Base-by-base conservation (phyloP, 345 rosid genomes). In the Pistacia atlantica region DNA sequence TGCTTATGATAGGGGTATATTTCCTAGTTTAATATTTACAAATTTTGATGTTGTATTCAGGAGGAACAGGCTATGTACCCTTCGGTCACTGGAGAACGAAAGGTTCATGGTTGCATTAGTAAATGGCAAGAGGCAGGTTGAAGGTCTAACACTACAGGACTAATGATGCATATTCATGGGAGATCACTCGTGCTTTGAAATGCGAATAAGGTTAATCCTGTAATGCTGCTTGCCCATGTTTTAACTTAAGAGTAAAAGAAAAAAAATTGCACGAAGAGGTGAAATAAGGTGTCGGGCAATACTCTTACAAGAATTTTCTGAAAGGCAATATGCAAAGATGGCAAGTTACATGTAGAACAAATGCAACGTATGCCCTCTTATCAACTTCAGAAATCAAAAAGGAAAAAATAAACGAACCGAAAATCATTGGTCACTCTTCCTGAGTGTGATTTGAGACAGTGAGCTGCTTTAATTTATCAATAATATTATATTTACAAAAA, bases 31-130 rank as follows among this genome's bases (percentile, higher is more conserved):
- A 10, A 11, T 51, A 14, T 65, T 65, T 18, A 17, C 25, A 25
- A 49, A 10, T 56, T 71, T 74, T 58, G 38, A 62, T 74, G 18
- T 3, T 45, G 33, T 8, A 25, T 71, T 11, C 95, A 96, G 99
- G 99, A 96, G 45, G 93, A 94, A 66, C 98, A 85, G 77, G 74
- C 85, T n/a, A 89, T 92, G 88, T 94, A 92, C 76, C 97, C 95
- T 11, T 84, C 93, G 11, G 11, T 92, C 98, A 9, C 82, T 90
- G 25, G 95, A 86, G 83, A 87, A 86, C 10, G 98, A 92, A 83
- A 83, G 84, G 79, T 96, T 93, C 78, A 74, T 78, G 25, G 97
- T 94, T 81, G 89, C 93, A 33, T 77, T 96, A 63, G 97, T 91
- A 22, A 89, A 87, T 71, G 81, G 89, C 81, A 79, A 75, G 74